Conservation (phyloP, 805 yeast genomes). For the Candida andamanensis region DNA sequence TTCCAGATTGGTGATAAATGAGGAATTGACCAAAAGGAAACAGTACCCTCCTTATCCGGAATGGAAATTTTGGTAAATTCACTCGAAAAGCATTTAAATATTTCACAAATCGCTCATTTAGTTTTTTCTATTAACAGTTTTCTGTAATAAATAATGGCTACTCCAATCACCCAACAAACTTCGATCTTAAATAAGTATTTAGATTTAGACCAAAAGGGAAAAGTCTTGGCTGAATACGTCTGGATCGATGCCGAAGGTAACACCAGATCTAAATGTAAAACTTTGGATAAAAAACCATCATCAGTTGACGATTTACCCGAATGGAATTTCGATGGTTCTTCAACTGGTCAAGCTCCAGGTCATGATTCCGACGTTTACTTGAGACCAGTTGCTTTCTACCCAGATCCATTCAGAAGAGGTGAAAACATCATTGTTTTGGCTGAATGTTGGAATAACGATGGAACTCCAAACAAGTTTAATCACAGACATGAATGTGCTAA, state of each 20-base stretch:
- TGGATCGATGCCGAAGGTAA: conserved; percentile 95
- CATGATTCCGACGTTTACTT: conserved; percentile 91
- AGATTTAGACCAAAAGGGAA: conserved; percentile 79
- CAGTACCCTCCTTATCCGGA: too few relatives aligned
- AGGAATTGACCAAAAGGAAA: too few relatives aligned
- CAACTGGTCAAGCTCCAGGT: conserved; percentile 98
- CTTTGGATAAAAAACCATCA: conserved; percentile 63
- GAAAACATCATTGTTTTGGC: conserved; percentile 92
- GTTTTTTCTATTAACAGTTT: too few relatives aligned
- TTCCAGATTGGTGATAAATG: too few relatives aligned
- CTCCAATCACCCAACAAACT: conserved; percentile 56
- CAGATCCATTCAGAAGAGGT: conserved; percentile 97
- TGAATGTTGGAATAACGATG: conserved; percentile 98
- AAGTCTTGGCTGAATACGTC: conserved; percentile 90
- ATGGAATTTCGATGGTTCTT: conserved; percentile 99
- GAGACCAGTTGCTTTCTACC: conserved; percentile 92
- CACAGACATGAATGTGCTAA: conserved; percentile 96
- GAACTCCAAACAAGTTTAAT: conserved; percentile 98
- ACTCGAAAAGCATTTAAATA: too few relatives aligned
- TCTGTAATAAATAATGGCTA: background rate
- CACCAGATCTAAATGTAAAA: conserved; percentile 91
- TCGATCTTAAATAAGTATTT: conserved; percentile 78
- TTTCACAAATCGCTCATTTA: too few relatives aligned
- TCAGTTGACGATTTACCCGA: conserved; percentile 88
- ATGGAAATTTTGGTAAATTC: too few relatives aligned